Base-by-base conservation (phyloP, 148 eudicot species). In the Limonium bicolor region DNA sequence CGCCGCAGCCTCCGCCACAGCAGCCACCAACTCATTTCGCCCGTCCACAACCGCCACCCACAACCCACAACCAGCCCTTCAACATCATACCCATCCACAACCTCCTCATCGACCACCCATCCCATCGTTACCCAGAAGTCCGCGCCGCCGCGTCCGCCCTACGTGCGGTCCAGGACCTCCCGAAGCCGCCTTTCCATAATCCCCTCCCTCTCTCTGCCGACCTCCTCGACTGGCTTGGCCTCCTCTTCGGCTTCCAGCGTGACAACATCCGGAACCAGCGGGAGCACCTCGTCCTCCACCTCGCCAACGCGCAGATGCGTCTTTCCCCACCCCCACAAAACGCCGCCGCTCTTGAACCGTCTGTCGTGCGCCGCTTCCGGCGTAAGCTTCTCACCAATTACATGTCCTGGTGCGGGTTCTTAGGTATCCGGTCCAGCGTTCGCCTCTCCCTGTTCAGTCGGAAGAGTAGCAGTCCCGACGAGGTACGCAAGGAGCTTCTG, bases 31-130 rank as follows among this genome's bases (percentile, higher is more conserved):
- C n/a, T 65, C 2, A 5, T 11, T 25, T 19, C 3, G 32, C 58
- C 14, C 20, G 14, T 15, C 58, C 58, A 3, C 33, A 20, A 7
- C 43, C 18, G 4, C 67, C 54, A 3, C 49, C 14, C n/a, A 39
- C 54, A 33, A 16, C 58, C 6, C 1, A 14, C 0, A 27, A 19
- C 22, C 58, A 69, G 10, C 50, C 77, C 2, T 88, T 44, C 50
- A 88, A 88, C 77, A 80, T 85, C 31, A 85, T 85, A 26, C 93
- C 99, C n/a, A 70, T 85, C 45, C 80, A 90, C 55, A 58, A 71
- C 70, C 49, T 90, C 25, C 29, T 78, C 0, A 36, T 56, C 0
- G 84, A 83, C 62, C 97, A 88, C 64, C 94, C 97, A 0, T 88
- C 86, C 3, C 76, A 68, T 17, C 70, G 92, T 19, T 70, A 60